A percentile compares a stretch with the other conserved stretches of the same genome.
Conservation (phyloP, 768 basidiomycete species). For the Mycena haematopus region DNA sequence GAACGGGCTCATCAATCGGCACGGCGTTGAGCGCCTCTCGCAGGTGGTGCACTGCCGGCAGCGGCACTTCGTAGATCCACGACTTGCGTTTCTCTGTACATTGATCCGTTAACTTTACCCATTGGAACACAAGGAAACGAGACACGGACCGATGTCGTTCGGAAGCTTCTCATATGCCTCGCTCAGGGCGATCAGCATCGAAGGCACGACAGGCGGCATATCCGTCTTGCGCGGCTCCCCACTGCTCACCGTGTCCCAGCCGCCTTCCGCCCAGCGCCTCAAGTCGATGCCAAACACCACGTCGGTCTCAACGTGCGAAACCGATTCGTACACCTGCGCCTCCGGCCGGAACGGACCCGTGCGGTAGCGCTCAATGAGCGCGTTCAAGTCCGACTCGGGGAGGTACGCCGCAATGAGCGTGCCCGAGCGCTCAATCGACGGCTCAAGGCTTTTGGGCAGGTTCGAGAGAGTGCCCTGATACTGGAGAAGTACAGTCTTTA, state of each 20-base stretch:
- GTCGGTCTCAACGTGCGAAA: slow-evolving; percentile 83
- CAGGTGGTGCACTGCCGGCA: slow-evolving; percentile 82
- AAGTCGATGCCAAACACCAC: slow-evolving; percentile 93
- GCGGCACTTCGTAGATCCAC: slow-evolving; percentile 95
- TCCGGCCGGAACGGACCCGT: slow-evolving; percentile 92
- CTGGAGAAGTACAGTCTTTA: slow-evolving; percentile 88
- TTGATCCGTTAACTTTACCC: background rate
- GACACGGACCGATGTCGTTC: slow-evolving; percentile 64
- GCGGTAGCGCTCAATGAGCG: slow-evolving; percentile 90
- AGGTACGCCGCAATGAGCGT: slow-evolving; percentile 85
- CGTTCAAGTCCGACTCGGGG: slow-evolving; percentile 85
- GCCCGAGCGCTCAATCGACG: slow-evolving; percentile 70
- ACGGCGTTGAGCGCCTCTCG: slow-evolving; percentile 83
- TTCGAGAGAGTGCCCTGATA: slow-evolving; percentile 83
- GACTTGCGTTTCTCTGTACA: slow-evolving; percentile 78
- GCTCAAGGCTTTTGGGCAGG: slow-evolving; percentile 70
- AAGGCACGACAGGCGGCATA: slow-evolving; percentile 76
- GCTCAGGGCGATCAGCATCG: slow-evolving; percentile 67
- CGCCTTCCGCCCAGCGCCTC: slow-evolving; percentile 88
- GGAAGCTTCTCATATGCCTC: slow-evolving; percentile 67
- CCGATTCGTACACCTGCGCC: slow-evolving; percentile 86
- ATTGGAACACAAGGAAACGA: background rate
- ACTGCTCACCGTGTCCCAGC: slow-evolving; percentile 64
- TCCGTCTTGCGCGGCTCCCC: slow-evolving; percentile 65
- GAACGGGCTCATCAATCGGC: slow-evolving; percentile 62